Conservation (phyloP, 164 flowering plant genomes). For the Pachysandra terminalis region DNA sequence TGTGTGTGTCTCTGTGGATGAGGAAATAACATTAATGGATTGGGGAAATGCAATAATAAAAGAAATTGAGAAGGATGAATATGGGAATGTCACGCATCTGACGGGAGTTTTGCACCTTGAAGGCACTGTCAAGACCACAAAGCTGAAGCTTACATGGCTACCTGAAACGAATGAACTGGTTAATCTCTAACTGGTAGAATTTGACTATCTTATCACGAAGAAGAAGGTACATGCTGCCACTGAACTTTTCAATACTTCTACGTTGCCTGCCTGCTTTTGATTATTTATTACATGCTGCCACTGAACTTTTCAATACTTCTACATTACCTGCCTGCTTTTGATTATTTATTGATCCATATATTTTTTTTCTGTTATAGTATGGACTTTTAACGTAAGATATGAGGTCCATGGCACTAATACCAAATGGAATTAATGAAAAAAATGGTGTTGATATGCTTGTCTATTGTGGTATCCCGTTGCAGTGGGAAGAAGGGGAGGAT, state of each 20-base stretch:
- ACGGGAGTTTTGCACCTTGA: slow-evolving; percentile 76
- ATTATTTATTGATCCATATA: not conserved
- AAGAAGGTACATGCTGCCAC: slow-evolving; percentile 59
- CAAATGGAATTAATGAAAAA: too few species aligned
- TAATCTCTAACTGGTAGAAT: slow-evolving; percentile 64
- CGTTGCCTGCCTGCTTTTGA: not conserved
- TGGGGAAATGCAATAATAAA: slow-evolving; percentile 94
- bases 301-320: not conserved
- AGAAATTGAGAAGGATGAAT: slow-evolving; percentile 59
- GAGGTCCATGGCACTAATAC: too few species aligned
- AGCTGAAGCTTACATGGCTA: slow-evolving; percentile 95
- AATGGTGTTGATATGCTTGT: not conserved
- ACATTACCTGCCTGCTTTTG: not conserved
- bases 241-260: not conserved
- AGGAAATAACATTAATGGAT: slow-evolving; percentile 90
- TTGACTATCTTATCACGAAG: slow-evolving; percentile 82
- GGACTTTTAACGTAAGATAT: not conserved
- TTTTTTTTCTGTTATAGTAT: not conserved
- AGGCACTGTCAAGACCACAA: slow-evolving; percentile 92
- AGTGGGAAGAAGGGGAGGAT: slow-evolving; percentile 89
- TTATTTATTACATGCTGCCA: slow-evolving; percentile 15
- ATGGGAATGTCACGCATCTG: slow-evolving; percentile 52
- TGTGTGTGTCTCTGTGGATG: slow-evolving; percentile 46
- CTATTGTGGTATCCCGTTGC: slow-evolving; percentile 17
- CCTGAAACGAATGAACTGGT: slow-evolving; percentile 75